Base-by-base conservation (phyloP, 371 early-diverging fungal species). In the Mucor lusitanicus region DNA sequence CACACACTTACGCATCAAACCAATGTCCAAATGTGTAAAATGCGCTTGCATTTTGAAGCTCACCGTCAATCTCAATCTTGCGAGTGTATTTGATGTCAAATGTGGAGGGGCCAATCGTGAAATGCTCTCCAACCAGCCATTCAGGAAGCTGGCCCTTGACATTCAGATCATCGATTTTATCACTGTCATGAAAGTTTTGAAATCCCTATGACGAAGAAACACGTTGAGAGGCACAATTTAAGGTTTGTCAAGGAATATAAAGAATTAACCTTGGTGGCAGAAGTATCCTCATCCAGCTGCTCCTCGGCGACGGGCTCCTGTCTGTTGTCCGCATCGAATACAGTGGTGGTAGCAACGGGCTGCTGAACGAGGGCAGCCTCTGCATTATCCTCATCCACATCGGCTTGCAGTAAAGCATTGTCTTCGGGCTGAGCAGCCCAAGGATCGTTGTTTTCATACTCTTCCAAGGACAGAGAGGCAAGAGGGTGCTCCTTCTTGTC, bases 11-110 rank as follows among this genome's bases (percentile, higher is more conserved):
- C 83, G 78, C 81, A 72, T 92, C 92, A 79, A 91, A 87, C 83
- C 91, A 86, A 72, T 91, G 90, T 12, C 88, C 90, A 67, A 89
- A 90, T 6, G 80, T 81, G 61, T 85, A 92, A 15, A 74, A 70
- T 15, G 84, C 77, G 27, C 88, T 85, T 25, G 83, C 88, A 62
- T 81, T 83, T 71, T 87, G 82, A 13, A 85, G 71, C 33, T 87
- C 83, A 5, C 90, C 87, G 40, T 90, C 78, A 21, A 87, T 71
- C 46, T 80, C 79, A 17, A 84, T 69, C 70, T 86, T 89, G 54
- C 89, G 86, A 25, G 80, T 82, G 53, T 87, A 90, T 59, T 80
- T 85, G 60, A 88, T 73, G 44, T 87, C 89, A 57, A 83, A 85
- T 11, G 77, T 78, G 11, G 88, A 88, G 17, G 90, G 90, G 2